phyloP scores from a whole-genome alignment of 2,329 filamentous ascomycete genomes.

The Diaporthe batatas region DNA sequence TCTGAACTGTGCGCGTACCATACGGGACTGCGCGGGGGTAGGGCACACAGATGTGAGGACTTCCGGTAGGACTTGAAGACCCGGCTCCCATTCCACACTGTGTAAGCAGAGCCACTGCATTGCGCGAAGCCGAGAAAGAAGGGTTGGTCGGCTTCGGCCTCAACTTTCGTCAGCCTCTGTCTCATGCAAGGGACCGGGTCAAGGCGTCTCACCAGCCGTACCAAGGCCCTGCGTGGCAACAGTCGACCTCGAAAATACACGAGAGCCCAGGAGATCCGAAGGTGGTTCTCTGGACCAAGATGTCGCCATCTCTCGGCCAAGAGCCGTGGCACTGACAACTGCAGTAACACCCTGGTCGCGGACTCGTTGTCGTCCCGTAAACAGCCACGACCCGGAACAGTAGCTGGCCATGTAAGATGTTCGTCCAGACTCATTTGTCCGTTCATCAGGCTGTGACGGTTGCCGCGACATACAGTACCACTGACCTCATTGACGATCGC shows the following conservation, averaged over 20 bases:
- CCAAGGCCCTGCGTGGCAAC: background rate
- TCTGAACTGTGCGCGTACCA: background rate
- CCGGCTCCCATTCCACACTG: conserved; percentile 9
- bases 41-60: background rate
- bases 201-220: background rate
- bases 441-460: conserved; percentile 10
- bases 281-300: background rate
- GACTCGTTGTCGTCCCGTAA: background rate
- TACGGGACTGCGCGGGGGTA: too few relatives aligned
- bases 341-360: conserved; percentile 4
- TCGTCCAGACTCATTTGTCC: conserved; percentile 16
- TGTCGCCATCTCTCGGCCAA: background rate
- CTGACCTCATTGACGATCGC: conserved; percentile 9
- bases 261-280: background rate
- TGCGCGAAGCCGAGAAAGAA: background rate
- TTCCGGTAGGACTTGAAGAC: conserved; percentile 20
- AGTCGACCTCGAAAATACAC: background rate
- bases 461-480: conserved; percentile 5
- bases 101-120: conserved; percentile 1
- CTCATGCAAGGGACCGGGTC: background rate
- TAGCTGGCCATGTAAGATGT: background rate
- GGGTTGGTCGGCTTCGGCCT: background rate
- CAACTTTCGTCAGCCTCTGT: background rate
- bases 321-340: background rate
- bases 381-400: background rate